Percentiles rank a stretch among this genome's conserved stretches.
Conservation (phyloP, 176 grass and related monocot species). For the Aegilops umbellulata region DNA sequence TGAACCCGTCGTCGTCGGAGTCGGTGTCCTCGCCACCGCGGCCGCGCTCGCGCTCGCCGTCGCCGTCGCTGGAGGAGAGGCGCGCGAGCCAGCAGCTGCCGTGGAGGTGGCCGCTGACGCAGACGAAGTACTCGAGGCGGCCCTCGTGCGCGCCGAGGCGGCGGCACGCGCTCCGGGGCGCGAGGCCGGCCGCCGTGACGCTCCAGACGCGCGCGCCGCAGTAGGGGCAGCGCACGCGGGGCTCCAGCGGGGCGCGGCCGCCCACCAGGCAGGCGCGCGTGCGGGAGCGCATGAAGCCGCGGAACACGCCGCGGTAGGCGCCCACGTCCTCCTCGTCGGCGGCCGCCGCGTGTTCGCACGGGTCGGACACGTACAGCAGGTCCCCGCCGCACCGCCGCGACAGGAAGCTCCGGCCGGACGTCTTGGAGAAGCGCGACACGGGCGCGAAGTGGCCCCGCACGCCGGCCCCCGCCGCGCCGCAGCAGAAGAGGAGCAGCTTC, state of each 20-base stretch:
- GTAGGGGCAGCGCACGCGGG: slow-evolving; percentile 62
- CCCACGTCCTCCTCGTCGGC: slow-evolving; percentile 49
- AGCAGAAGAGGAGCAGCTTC: slow-evolving; percentile 74
- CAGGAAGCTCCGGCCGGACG: slow-evolving; percentile 64
- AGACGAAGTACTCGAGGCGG: slow-evolving; percentile 78
- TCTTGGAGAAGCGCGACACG: slow-evolving; percentile 76
- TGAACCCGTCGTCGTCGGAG: neutral
- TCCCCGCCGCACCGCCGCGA: slow-evolving; percentile 55
- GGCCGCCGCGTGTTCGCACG: slow-evolving; percentile 57
- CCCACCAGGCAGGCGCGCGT: slow-evolving; percentile 59
- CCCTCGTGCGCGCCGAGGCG: slow-evolving; percentile 54
- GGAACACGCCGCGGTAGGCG: slow-evolving; percentile 72
- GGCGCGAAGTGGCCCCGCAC: slow-evolving; percentile 51
- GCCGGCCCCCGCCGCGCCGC: slow-evolving; percentile 18
- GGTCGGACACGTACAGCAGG: slow-evolving; percentile 79
- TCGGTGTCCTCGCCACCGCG: neutral
- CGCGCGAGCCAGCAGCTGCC: slow-evolving; percentile 75
- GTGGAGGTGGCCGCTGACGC: slow-evolving; percentile 80
- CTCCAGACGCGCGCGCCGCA: slow-evolving; percentile 80
- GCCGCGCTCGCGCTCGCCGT: neutral
- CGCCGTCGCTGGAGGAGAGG: slow-evolving; percentile 44
- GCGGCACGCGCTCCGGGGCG: slow-evolving; percentile 52
- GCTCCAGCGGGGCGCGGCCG: slow-evolving; percentile 52
- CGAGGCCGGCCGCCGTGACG: slow-evolving; percentile 63
- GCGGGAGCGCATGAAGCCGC: slow-evolving; percentile 64